Evolutionary conservation across 2,329 filamentous ascomycete genomes (phyloP), one percentile per base, ranked within the genome.

Genomic region (Knufia petricola): DNA sequence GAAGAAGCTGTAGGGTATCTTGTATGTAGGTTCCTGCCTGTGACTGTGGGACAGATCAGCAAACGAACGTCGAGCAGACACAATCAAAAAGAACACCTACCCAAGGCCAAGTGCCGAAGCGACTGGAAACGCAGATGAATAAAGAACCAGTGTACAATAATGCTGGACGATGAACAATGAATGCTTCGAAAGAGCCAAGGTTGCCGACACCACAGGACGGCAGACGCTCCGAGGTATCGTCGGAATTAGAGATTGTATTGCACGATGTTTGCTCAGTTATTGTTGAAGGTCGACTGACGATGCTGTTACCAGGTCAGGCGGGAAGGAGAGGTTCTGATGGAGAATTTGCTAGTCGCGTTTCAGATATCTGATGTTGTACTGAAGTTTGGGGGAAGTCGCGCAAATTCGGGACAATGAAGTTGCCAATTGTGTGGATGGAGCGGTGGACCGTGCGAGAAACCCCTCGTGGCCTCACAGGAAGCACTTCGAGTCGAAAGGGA

Each of bases 111-210:
- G 21, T 15, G 23, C 12, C 17, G 7, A 19, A 42, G 26, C n/a
- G 36, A 26, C 12, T 28, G 40, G 23, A 47, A 47, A 38, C 17
- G 32, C 44, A 39, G 36, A 12, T 31, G 41, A 24, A 46, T 10
- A 46, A 42, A 42, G 20, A 21, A 23, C 6, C 43, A 37, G 43
- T 39, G 23, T 38, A 47, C 44, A 47, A 47, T 32, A 47, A 47
- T 32, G 41, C 19, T 28, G 44, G 34, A 31, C 12, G 23, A 39
- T 39, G 44, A 38, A 47, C 44, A 47, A 47, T 47, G 32, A 47
- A 39, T 23, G 34, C 32, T 47, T 15, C 12, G 24, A 38, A 28
- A 26, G 32, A n/a, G 15, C 15, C 10, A 47, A 23, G 34, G 23
- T 30, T 31, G 32, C 21, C 23, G 34, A 47, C 34, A 19, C n/a